These are phyloP conservation scores for Bocquillonia castaneifolia DNA, from an alignment of 441 rosid genomes.

Conservation along the genomic window DNA sequence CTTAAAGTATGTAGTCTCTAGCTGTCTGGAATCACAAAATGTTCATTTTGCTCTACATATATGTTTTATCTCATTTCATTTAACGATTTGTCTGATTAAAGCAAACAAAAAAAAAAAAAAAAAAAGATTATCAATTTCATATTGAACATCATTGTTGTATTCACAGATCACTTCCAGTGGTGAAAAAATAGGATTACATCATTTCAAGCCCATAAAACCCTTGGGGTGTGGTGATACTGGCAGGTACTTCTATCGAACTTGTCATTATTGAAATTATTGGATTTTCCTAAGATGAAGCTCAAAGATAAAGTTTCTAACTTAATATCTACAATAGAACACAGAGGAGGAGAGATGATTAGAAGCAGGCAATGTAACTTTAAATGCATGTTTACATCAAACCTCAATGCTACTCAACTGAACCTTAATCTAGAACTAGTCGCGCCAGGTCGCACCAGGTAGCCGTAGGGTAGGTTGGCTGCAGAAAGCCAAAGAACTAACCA, in stretches of 20 bases:
- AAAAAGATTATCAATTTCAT: neutral
- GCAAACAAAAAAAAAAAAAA: no score
- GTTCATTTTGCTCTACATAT: no score
- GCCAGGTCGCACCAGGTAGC: no score
- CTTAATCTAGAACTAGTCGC: neutral
- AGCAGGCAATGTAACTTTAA: no score
- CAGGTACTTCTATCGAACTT: slow-evolving; percentile 43
- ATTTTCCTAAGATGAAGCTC: neutral
- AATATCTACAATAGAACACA: neutral
- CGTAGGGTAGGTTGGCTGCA: neutral
- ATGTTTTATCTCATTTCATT: neutral
- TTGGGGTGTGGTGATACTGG: slow-evolving; percentile 98
- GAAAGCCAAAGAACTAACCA: neutral
- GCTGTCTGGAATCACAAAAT: neutral
- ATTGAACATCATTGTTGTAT: slow-evolving; percentile 17
- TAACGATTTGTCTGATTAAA: no score
- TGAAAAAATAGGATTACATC: slow-evolving; percentile 72
- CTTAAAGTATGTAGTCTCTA: neutral
- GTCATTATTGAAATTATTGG: neutral
- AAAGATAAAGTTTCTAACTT: neutral
- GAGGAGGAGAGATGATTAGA: neutral
- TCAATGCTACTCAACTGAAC: neutral
- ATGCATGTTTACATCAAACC: no score
- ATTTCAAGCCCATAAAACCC: slow-evolving; percentile 93
- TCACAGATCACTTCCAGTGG: slow-evolving; percentile 65